phyloP scores from a whole-genome alignment of 2,329 filamentous ascomycete genomes.

The Scortechinia acanthostroma region DNA sequence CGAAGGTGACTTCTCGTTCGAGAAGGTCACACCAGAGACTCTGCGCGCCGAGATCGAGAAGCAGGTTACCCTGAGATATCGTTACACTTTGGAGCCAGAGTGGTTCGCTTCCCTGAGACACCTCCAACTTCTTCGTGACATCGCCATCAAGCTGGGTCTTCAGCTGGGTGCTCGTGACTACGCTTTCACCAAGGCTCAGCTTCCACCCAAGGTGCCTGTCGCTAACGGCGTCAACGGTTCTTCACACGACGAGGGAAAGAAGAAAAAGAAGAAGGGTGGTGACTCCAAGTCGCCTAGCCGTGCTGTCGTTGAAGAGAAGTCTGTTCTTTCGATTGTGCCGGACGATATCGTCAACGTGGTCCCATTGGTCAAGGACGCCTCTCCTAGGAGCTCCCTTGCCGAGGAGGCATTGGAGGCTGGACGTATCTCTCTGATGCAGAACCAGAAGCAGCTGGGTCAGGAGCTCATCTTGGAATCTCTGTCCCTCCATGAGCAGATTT shows the following conservation, averaged over 20 bases:
- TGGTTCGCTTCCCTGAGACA: slow-evolving; percentile 67
- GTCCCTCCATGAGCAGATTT: slow-evolving; percentile 95
- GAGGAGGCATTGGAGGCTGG: slow-evolving; percentile 95
- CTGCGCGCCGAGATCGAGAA: slow-evolving; percentile 64
- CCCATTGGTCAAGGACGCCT: slow-evolving; percentile 90
- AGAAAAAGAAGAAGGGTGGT: slow-evolving; percentile 52
- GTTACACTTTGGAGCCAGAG: slow-evolving; percentile 61
- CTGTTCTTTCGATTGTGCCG: slow-evolving; percentile 28
- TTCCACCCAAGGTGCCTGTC: slow-evolving; percentile 28
- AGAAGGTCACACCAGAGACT: slow-evolving; percentile 67
- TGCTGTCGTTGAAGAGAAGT: slow-evolving; percentile 28
- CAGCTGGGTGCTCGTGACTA: slow-evolving; percentile 79
- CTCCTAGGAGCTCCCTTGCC: slow-evolving; percentile 80
- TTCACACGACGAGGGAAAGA: slow-evolving; percentile 32
- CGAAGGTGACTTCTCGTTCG: slow-evolving; percentile 76
- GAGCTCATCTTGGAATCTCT: slow-evolving; percentile 93
- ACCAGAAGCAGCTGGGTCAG: slow-evolving; percentile 90
- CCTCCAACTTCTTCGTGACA: slow-evolving; percentile 80
- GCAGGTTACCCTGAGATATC: slow-evolving; percentile 69
- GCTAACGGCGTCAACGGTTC: slow-evolving; percentile 14
- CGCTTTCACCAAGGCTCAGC: slow-evolving; percentile 42
- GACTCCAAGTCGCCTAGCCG: slow-evolving; percentile 23
- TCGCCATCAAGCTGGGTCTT: slow-evolving; percentile 80
- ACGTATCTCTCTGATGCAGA: slow-evolving; percentile 89
- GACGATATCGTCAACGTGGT: slow-evolving; percentile 89